Base-by-base conservation (phyloP, 2,329 filamentous ascomycete species). In the Microsporum canis region DNA sequence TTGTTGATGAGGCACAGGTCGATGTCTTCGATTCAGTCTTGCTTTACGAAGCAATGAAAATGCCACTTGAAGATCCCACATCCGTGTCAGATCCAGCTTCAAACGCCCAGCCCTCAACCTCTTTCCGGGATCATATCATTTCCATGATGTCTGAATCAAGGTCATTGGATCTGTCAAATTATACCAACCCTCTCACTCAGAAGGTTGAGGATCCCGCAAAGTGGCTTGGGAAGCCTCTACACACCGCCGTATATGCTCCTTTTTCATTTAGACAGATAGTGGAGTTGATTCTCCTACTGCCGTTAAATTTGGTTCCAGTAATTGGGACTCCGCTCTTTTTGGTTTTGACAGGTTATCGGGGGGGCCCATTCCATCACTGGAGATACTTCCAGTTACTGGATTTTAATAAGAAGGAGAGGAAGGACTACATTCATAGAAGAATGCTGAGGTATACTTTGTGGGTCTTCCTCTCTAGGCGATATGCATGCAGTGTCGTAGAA, bases 251-350 rank as follows among this genome's bases (percentile, higher is more conserved):
- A 17, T 96, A 94, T 74, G 86, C 88, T 6, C 92, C 92, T 0
- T 96, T 95, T 79, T 95, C 89, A 60, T 77, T 96, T 60, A 83
- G 89, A n/a, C 92, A 96, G 73, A 94, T 96, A 61, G 71, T 89
- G 64, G 92, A 96, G 75, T 87, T 96, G 63, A 78, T 95, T 39
- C 68, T 89, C 34, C 86, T 87, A 68, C 79, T 91, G 1, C 88
- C 94, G 1, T 81, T 99, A 62, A 97, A 95, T 71, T 84, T 99
- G 27, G 83, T 97, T 14, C 92, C 92, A 0, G 84, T 87, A 55
- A 82, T 90, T 12, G 92, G 92, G 14, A 88, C 88, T 0, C 89
- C 89, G 0, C 80, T 94, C 64, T 99, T 96, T 72, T 82, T 99
- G 63, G 75, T 96, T 61, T 81, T 96, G 66, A 96, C 91, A 0